These are phyloP conservation scores for Pythium monospermum DNA, from an alignment of 352 stramenopile species.

Conservation along the genomic window DNA sequence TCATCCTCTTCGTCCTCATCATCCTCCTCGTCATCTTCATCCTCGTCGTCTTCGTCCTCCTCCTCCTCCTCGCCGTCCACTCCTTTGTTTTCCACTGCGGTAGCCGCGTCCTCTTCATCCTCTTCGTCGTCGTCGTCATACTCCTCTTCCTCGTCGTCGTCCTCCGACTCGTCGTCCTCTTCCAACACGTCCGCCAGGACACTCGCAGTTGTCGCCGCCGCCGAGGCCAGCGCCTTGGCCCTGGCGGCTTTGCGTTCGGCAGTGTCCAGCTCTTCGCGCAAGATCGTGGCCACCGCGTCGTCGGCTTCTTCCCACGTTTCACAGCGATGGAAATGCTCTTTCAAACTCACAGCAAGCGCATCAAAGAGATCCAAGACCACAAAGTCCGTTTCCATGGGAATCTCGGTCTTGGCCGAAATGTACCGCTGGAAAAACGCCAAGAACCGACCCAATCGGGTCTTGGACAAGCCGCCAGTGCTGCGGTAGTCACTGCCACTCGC, in stretches of 20 bases:
- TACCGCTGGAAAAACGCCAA: slow-evolving; percentile 95
- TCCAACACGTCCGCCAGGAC: slow-evolving; percentile 34
- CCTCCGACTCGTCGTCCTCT: slow-evolving; percentile 52
- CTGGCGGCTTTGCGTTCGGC: slow-evolving; percentile 60
- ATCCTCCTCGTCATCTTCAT: slow-evolving; percentile 61
- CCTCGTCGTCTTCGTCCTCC: slow-evolving; percentile 70
- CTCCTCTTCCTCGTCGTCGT: slow-evolving; percentile 66
- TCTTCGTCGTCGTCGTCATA: slow-evolving; percentile 75
- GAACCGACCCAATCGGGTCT: slow-evolving; percentile 83
- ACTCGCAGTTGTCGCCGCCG: slow-evolving; percentile 11
- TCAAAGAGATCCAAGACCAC: slow-evolving; percentile 84
- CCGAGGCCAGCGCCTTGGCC: slow-evolving; percentile 32
- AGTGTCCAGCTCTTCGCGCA: slow-evolving; percentile 59
- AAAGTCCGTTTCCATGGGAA: slow-evolving; percentile 94
- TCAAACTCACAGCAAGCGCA: slow-evolving; percentile 39
- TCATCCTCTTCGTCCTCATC: slow-evolving; percentile 67
- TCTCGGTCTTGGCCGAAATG: slow-evolving; percentile 92
- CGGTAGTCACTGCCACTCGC: slow-evolving; percentile 54
- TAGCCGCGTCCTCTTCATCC: slow-evolving; percentile 36
- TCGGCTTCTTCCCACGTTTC: slow-evolving; percentile 81
- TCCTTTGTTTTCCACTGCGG: slow-evolving; percentile 45
- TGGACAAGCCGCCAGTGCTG: slow-evolving; percentile 79
- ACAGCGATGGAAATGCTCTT: slow-evolving; percentile 65
- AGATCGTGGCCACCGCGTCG: slow-evolving; percentile 41
- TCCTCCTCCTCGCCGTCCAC: slow-evolving; percentile 61